Evolutionary conservation across 202 grass and related monocot species (phyloP).

Genomic region (Elaeis oleifera): DNA sequence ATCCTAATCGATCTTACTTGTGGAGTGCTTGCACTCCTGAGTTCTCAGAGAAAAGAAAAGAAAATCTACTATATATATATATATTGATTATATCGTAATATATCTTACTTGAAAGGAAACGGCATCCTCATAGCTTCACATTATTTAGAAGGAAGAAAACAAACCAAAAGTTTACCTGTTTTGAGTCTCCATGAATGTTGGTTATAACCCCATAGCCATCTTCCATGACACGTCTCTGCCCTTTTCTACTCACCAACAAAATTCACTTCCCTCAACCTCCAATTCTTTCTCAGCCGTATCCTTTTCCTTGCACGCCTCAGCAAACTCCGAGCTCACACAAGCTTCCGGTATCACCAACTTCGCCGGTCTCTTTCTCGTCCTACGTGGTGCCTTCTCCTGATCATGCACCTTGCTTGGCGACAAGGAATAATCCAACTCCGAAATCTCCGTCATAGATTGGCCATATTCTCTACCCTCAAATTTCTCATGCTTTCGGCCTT

Average conservation of each 20-base stretch:
- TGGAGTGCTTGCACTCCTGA: too few relatives aligned
- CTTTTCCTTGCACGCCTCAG: slow-evolving; percentile 10
- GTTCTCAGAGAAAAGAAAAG: too few relatives aligned
- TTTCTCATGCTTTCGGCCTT: neutral
- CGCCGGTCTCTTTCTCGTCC: slow-evolving; percentile 35
- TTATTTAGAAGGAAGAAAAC: too few relatives aligned
- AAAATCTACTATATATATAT: too few relatives aligned
- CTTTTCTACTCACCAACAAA: slow-evolving; percentile 51
- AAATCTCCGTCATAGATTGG: too few relatives aligned
- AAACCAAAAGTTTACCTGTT: slow-evolving; percentile 35
- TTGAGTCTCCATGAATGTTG: slow-evolving; percentile 17
- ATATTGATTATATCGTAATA: too few relatives aligned
- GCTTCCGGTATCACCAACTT: slow-evolving; percentile 49
- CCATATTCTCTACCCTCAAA: too few relatives aligned
- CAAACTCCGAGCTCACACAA: slow-evolving; percentile 10
- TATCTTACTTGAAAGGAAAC: too few relatives aligned
- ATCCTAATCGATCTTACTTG: too few relatives aligned
- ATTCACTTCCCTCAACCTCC: slow-evolving; percentile 39
- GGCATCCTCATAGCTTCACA: too few relatives aligned
- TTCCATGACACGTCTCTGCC: slow-evolving; percentile 58
- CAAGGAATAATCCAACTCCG: slow-evolving; percentile 5
- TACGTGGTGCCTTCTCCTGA: neutral
- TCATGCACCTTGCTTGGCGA: neutral
- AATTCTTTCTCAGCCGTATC: slow-evolving; percentile 24
- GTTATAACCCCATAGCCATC: slow-evolving; percentile 44